A percentile compares a stretch with the other conserved stretches of the same genome.
phyloP scores from a whole-genome alignment of 371 early-diverging fungal species.

The Apophysomyces elegans region DNA sequence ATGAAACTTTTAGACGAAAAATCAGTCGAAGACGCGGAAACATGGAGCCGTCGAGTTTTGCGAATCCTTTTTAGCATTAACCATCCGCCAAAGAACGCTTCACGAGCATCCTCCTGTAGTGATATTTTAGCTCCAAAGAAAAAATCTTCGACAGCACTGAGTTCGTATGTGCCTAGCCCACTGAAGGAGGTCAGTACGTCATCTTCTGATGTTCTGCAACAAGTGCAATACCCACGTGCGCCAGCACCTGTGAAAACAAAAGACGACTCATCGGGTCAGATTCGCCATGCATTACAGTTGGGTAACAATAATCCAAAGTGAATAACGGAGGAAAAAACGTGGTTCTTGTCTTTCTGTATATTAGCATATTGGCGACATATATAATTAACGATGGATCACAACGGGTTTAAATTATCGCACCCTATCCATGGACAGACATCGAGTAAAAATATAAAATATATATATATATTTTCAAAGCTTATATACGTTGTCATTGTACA shows the following conservation, averaged over 20 bases:
- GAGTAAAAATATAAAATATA: too few relatives aligned
- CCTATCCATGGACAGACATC: too few relatives aligned
- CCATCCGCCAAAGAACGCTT: not conserved
- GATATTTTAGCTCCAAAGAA: not conserved
- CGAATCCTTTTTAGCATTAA: not conserved
- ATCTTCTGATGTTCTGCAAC: not conserved
- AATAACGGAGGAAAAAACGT: not conserved
- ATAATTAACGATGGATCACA: too few relatives aligned
- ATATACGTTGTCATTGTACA: too few relatives aligned
- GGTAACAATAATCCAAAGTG: not conserved
- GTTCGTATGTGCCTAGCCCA: not conserved
- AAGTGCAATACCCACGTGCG: not conserved
- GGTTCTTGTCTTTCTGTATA: not conserved
- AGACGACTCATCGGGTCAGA: not conserved
- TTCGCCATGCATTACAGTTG: conserved; percentile 2
- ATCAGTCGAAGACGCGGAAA: conserved; percentile 9
- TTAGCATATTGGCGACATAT: too few relatives aligned
- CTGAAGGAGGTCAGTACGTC: not conserved
- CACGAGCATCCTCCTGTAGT: conserved; percentile 3
- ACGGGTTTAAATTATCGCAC: too few relatives aligned
- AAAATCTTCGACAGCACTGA: not conserved
- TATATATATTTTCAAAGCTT: too few relatives aligned
- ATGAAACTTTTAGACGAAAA: conserved; percentile 2
- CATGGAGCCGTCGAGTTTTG: conserved; percentile 3
- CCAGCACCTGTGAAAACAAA: not conserved